Base-by-base conservation (phyloP, 164 flowering plant species). In the Kingdonia uniflora region DNA sequence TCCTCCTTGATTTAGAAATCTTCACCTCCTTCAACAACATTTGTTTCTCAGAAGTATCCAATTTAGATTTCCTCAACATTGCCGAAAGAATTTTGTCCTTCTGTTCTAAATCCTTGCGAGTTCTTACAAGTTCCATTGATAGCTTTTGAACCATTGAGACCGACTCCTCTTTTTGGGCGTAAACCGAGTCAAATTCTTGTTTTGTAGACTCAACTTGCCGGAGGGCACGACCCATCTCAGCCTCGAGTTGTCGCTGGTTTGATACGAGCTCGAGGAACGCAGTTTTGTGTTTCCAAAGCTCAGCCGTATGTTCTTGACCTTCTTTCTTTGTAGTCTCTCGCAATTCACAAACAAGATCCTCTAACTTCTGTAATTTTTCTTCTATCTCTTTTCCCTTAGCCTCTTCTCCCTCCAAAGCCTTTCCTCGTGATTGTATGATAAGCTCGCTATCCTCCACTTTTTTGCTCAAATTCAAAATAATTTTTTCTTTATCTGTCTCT, bases 221-320 rank as follows among this genome's bases (percentile, higher is more conserved):
- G 0, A 75, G 55, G 15, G 83, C 79, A 41, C 97, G 78, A 16
- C 85, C 73, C 76, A 88, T 66, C 67, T 88, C 97, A 15, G 95
- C 89, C 68, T 94, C 97, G 54, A 94, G 75, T 65, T 83, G 96
- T 22, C 92, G 58, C 50, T 94, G 99, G 64, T 71, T 80, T 11
- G 99, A 88, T 11, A 84, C 95, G n/a, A 88, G 80, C 76, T 89
- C 97, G 44, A 88, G 71, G 68, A 88, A 81, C 3, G 96, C 87
- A 22, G 89, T 80, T 61, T 94, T 94, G 51, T 84, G 95, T 74
- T 76, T 88, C 78, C 77, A 54, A 44, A 84, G 64, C 65, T 88
- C 89, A 5, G 69, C 58, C 12, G 83, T 69, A 66, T 81, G 87
- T 48, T 79, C 80, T 55, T 76, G 74, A 51, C 76, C 71, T 58